These are phyloP conservation scores for Singerocomus rubriflavus DNA, from an alignment of 1,284 basidiomycete genomes.

Conservation along the genomic window DNA sequence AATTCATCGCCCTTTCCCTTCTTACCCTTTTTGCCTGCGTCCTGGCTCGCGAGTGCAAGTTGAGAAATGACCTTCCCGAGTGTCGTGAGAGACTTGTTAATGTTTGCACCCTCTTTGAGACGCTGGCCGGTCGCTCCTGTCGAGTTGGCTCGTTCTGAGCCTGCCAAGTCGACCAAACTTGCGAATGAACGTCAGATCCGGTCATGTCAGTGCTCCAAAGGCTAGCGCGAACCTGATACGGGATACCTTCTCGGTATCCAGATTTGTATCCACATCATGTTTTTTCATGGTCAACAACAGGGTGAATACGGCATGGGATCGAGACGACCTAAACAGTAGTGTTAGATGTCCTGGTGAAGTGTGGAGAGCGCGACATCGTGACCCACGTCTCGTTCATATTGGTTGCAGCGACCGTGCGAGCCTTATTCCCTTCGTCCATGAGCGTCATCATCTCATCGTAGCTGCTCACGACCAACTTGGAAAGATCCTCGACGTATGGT, in stretches of 20 bases:
- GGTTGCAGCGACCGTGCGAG: constrained; percentile 95
- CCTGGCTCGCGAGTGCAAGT: constrained; percentile 76
- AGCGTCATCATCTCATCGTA: constrained; percentile 97
- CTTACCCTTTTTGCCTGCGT: constrained; percentile 71
- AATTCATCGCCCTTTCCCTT: constrained; percentile 87
- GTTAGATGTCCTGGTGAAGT: background rate
- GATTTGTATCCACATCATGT: constrained; percentile 76
- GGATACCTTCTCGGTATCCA: constrained; percentile 95
- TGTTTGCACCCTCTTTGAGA: constrained; percentile 94
- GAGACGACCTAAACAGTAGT: constrained; percentile 65
- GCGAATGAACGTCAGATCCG: constrained; percentile 11
- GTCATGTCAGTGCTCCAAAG: background rate
- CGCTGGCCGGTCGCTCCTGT: constrained; percentile 95
- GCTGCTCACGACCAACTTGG: constrained; percentile 86
- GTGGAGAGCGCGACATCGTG: background rate
- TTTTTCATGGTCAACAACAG: constrained; percentile 89
- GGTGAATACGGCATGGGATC: constrained; percentile 98
- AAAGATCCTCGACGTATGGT: constrained; percentile 97
- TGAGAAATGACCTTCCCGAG: constrained; percentile 96
- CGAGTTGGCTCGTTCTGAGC: constrained; percentile 94
- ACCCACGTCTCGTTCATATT: constrained; percentile 98
- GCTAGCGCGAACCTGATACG: constrained; percentile 72
- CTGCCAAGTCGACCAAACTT: constrained; percentile 92
- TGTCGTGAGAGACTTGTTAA: constrained; percentile 97
- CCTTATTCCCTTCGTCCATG: constrained; percentile 99